Evolutionary conservation across 129 eudicot species (phyloP).

Genomic region (Mikania micrantha): DNA sequence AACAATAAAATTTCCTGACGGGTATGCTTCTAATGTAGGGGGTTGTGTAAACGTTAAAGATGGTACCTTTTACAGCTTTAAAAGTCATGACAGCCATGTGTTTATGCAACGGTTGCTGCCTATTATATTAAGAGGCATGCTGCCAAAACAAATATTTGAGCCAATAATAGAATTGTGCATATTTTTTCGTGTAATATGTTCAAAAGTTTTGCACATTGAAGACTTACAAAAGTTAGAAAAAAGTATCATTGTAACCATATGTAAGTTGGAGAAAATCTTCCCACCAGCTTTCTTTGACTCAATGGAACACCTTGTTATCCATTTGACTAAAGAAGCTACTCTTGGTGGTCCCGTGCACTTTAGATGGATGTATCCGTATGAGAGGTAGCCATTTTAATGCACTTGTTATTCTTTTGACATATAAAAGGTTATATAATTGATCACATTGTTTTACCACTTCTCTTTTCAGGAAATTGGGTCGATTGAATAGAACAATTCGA

Average conservation of each 20-base stretch:
- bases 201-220: no score
- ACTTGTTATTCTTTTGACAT: background rate
- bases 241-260: background rate
- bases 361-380: background rate
- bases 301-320: background rate
- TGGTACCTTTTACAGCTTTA: background rate
- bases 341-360: background rate
- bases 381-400: background rate
- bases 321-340: no score
- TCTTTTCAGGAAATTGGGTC: background rate
- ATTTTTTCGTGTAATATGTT: no score
- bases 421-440: background rate
- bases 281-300: background rate
- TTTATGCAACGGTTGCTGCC: no score
- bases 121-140: no score
- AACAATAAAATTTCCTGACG: no score
- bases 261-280: background rate
- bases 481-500: background rate
- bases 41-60: no score
- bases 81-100: background rate
- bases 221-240: no score
- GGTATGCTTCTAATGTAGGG: no score
- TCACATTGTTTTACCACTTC: background rate
- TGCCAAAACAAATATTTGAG: no score
- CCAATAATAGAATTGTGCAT: no score